Conservation (phyloP, 202 grass and related monocot genomes). For the Setaria italica region DNA sequence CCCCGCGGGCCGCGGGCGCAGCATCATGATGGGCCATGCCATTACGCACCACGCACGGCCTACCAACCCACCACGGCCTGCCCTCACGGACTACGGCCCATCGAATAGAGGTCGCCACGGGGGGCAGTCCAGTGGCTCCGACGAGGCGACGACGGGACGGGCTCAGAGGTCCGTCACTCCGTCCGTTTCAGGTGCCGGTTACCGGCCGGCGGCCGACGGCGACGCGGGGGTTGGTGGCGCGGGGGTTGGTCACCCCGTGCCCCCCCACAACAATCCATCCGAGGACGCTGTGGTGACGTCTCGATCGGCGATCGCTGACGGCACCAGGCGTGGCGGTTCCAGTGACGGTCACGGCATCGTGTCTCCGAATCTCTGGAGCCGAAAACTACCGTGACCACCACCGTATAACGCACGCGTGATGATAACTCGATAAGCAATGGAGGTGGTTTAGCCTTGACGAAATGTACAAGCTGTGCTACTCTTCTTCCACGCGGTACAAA, state of each 20-base stretch:
- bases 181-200: neutral
- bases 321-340: too few relatives aligned
- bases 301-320: neutral
- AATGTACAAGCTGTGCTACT: neutral
- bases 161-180: neutral
- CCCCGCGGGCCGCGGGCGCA: too few relatives aligned
- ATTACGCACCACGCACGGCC: too few relatives aligned
- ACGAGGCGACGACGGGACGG: neutral
- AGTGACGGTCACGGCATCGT: too few relatives aligned
- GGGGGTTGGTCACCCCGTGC: neutral
- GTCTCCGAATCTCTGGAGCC: neutral
- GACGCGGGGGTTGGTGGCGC: slow-evolving; percentile 1
- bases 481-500: too few relatives aligned
- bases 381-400: neutral
- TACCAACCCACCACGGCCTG: too few relatives aligned
- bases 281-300: neutral
- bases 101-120: too few relatives aligned
- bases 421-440: too few relatives aligned
- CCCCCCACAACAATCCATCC: too few relatives aligned
- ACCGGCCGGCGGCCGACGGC: neutral
- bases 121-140: too few relatives aligned
- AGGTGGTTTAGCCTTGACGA: neutral
- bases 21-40: too few relatives aligned
- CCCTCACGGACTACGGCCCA: too few relatives aligned
- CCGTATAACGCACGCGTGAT: neutral